Evolutionary conservation across 2,329 filamentous ascomycete species (phyloP).

Genomic region (Talaromyces sp.): DNA sequence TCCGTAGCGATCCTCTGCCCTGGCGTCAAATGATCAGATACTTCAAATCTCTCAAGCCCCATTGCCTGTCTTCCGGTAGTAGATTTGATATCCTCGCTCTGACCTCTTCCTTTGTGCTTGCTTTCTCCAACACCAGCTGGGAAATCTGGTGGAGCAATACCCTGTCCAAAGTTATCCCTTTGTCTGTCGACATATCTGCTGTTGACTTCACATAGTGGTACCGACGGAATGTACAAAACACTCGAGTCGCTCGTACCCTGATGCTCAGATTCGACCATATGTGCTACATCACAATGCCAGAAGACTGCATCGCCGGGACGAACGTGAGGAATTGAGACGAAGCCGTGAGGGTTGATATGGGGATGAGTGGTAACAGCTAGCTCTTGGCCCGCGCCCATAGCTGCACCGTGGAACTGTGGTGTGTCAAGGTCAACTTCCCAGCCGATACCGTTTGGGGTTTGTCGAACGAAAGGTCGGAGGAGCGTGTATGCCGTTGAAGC

Average conservation of each 20-base stretch:
- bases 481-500: conserved; percentile 41
- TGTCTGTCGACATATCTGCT: conserved; percentile 44
- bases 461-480: conserved; percentile 38
- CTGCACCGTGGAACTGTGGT: conserved; percentile 41
- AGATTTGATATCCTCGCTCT: not conserved
- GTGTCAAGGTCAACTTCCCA: conserved; percentile 35
- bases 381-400: conserved; percentile 33
- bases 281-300: conserved; percentile 42
- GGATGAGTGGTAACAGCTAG: conserved; percentile 39
- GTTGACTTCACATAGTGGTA: conserved; percentile 34
- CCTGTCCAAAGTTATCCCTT: conserved; percentile 51
- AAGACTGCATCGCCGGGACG: conserved; percentile 42
- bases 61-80: conserved; percentile 1
- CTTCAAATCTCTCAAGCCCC: conserved; percentile 1
- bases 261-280: conserved; percentile 43
- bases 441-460: conserved; percentile 34
- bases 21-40: not conserved
- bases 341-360: conserved; percentile 39
- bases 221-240: conserved; percentile 38
- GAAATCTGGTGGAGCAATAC: conserved; percentile 45
- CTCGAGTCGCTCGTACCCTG: conserved; percentile 32
- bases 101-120: conserved; percentile 1
- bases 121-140: conserved; percentile 15
- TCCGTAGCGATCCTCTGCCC: conserved; percentile 4
- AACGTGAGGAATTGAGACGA: conserved; percentile 40